Evolutionary conservation across 192 early-diverging fungal genomes (phyloP).

Genomic region (Coemansia sp.): DNA sequence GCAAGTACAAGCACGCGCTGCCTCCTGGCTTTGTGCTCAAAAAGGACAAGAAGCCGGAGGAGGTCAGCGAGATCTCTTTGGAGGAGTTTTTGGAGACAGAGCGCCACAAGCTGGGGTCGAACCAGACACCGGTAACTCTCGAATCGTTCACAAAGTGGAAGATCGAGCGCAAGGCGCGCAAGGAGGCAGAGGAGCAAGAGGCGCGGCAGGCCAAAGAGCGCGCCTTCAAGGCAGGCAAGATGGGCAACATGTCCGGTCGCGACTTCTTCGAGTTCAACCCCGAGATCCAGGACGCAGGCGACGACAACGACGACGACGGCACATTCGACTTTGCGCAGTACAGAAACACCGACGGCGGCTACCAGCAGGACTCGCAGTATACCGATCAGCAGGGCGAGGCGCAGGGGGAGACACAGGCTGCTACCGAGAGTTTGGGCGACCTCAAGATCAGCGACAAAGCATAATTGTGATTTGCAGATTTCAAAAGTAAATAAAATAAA

Average conservation of each 20-base stretch:
- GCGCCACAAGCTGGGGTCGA: constrained; percentile 90
- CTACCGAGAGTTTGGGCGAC: constrained; percentile 26
- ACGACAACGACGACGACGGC: constrained; percentile 74
- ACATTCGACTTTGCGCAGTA: constrained; percentile 81
- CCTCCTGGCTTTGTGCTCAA: constrained; percentile 96
- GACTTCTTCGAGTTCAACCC: constrained; percentile 99
- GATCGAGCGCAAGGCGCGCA: constrained; percentile 71
- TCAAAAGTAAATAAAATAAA: background rate
- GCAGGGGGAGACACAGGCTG: constrained; percentile 25
- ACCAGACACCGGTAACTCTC: constrained; percentile 91
- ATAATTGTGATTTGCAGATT: background rate
- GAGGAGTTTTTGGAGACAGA: constrained; percentile 98
- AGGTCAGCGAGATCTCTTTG: constrained; percentile 83
- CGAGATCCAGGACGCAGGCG: constrained; percentile 70
- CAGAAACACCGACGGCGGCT: constrained; percentile 62
- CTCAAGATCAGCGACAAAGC: constrained; percentile 25
- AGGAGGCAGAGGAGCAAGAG: constrained; percentile 65
- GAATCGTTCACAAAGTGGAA: constrained; percentile 95
- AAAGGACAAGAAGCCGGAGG: constrained; percentile 83
- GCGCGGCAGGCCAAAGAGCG: constrained; percentile 79
- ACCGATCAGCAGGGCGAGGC: constrained; percentile 21
- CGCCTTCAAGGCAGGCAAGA: constrained; percentile 81
- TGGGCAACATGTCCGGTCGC: constrained; percentile 91
- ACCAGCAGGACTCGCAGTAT: constrained; percentile 37
- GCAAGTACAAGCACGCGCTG: constrained; percentile 96